These are phyloP conservation scores for Elsinoe perseae DNA, from an alignment of 2,329 filamentous ascomycete species.

Conservation along the genomic window DNA sequence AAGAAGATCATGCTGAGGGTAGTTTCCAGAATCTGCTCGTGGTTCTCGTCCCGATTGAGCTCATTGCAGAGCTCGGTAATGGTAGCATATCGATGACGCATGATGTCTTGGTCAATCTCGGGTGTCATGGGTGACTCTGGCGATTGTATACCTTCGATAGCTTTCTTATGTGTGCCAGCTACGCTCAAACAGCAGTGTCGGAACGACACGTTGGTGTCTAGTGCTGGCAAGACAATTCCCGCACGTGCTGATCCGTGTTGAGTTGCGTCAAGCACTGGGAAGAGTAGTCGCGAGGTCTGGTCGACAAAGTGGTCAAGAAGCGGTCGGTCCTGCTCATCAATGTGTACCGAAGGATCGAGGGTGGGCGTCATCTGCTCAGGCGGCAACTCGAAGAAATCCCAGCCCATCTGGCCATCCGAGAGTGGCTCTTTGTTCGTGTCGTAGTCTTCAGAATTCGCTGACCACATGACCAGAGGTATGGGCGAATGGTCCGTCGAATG, in stretches of 20 bases:
- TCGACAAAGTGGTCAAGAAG: slow-evolving; percentile 87
- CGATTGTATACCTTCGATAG: slow-evolving; percentile 59
- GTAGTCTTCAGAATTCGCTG: slow-evolving; percentile 60
- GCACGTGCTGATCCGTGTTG: slow-evolving; percentile 74
- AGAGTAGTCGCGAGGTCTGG: slow-evolving; percentile 78
- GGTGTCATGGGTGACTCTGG: background rate
- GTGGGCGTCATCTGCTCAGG: slow-evolving; percentile 57
- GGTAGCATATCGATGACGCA: slow-evolving; percentile 82
- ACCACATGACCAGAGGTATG: slow-evolving; percentile 59
- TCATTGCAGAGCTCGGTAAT: slow-evolving; percentile 79
- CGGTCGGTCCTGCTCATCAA: slow-evolving; percentile 80
- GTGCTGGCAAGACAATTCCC: slow-evolving; percentile 75
- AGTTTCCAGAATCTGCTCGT: slow-evolving; percentile 83
- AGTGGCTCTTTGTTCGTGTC: slow-evolving; percentile 62
- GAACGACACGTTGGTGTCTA: slow-evolving; percentile 88
- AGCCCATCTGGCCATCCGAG: slow-evolving; percentile 49
- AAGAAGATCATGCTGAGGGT: slow-evolving; percentile 94
- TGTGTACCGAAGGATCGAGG: slow-evolving; percentile 65
- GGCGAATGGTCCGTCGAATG: slow-evolving; percentile 54
- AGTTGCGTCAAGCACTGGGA: slow-evolving; percentile 84
- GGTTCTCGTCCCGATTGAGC: slow-evolving; percentile 70
- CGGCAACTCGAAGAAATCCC: slow-evolving; percentile 76
- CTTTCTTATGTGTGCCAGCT: slow-evolving; percentile 85
- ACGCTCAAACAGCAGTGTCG: slow-evolving; percentile 93
- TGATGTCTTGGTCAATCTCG: slow-evolving; percentile 73